phyloP scores from a whole-genome alignment of 495 filamentous ascomycete genomes.

The Aspergillus leporis region DNA sequence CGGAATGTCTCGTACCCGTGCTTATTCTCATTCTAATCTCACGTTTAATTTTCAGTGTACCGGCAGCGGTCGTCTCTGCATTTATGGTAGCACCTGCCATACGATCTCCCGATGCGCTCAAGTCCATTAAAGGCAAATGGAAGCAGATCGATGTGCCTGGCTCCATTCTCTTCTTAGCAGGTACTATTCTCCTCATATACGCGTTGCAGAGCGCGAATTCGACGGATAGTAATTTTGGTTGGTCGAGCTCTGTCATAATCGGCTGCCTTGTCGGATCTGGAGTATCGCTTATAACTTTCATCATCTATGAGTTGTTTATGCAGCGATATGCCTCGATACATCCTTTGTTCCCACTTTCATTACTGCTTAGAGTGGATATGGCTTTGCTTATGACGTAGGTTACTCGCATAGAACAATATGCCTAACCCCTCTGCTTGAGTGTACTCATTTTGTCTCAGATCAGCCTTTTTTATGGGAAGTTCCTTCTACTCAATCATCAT shows the following conservation, averaged over 20 bases:
- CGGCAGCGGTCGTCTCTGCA: not conserved
- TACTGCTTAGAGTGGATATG: not conserved
- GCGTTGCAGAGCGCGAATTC: conserved; percentile 8
- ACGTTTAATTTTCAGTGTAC: not conserved
- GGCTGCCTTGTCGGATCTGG: not conserved
- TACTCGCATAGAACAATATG: not conserved
- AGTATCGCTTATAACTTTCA: not conserved
- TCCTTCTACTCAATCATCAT: conserved; percentile 6
- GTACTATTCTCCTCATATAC: conserved; percentile 3
- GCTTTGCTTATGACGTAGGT: not conserved
- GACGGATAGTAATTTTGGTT: not conserved
- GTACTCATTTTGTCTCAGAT: too few species aligned
- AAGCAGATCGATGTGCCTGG: not conserved
- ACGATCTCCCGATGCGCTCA: not conserved
- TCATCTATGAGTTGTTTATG: conserved; percentile 2
- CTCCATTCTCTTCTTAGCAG: not conserved
- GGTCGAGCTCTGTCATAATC: conserved; percentile 7
- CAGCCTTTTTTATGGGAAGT: conserved; percentile 3
- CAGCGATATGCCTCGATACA: not conserved
- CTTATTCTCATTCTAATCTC: not conserved
- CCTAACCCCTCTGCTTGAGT: too few species aligned
- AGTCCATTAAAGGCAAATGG: not conserved
- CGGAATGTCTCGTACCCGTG: too few species aligned
- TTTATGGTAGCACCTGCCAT: not conserved
- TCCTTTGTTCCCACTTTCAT: not conserved